Evolutionary conservation across 1,284 basidiomycete genomes (phyloP).

Genomic region (Trichosporon sp.): DNA sequence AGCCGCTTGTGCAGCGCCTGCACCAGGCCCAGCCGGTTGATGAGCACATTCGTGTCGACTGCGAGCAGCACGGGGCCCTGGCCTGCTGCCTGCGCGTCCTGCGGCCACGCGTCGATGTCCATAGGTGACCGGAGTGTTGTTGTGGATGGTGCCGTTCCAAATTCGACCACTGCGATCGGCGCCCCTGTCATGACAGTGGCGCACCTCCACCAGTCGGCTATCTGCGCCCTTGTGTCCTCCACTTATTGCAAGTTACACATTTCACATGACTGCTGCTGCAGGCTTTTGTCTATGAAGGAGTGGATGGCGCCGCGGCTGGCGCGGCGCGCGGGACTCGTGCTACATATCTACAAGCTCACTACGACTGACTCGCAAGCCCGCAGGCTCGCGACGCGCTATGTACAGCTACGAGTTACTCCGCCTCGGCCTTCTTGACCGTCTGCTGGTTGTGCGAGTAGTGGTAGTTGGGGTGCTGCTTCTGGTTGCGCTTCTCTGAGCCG

Average conservation of each 20-base stretch:
- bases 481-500: slow-evolving; percentile 4
- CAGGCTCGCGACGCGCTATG: too few species aligned
- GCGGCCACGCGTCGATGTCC: slow-evolving; percentile 1
- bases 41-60: slow-evolving; percentile 14
- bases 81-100: not conserved
- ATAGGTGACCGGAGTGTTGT: too few species aligned
- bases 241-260: not conserved
- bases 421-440: not conserved
- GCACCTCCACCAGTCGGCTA: not conserved
- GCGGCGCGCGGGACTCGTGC: too few species aligned
- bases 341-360: too few species aligned
- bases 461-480: slow-evolving; percentile 1
- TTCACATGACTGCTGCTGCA: not conserved
- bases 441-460: slow-evolving; percentile 1
- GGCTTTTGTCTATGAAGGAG: not conserved
- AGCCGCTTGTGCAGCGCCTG: slow-evolving; percentile 5
- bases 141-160: not conserved
- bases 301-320: not conserved
- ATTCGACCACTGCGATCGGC: not conserved
- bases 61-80: not conserved
- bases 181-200: not conserved
- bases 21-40: slow-evolving; percentile 7
- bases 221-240: not conserved
- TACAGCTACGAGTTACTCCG: not conserved
- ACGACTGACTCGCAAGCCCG: too few species aligned